Percentiles rank a stretch among this genome's conserved stretches.
Evolutionary conservation across 352 stramenopile species (phyloP).

Genomic region (Pythium dissimile): DNA sequence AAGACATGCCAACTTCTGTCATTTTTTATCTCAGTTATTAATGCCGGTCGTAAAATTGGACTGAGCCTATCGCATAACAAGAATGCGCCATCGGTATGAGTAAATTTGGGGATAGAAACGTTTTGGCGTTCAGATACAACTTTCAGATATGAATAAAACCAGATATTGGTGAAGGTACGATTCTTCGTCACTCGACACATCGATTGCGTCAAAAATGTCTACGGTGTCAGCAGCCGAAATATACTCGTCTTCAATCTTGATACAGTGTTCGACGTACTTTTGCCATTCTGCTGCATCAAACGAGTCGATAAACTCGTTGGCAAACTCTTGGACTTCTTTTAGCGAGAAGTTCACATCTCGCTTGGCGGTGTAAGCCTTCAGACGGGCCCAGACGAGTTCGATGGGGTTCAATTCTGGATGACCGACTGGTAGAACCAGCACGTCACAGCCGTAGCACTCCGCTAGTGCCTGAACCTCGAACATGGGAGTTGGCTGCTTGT

Average conservation of each 20-base stretch:
- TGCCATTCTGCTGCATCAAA: slow-evolving; percentile 10
- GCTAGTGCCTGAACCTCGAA: slow-evolving; percentile 3
- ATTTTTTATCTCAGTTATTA: no score
- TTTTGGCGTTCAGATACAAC: no score
- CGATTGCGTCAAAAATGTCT: neutral
- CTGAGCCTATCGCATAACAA: no score
- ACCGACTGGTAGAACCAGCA: slow-evolving; percentile 12
- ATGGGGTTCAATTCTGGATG: slow-evolving; percentile 26
- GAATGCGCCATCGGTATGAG: no score
- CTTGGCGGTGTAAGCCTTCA: slow-evolving; percentile 17
- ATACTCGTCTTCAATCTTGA: slow-evolving; percentile 18
- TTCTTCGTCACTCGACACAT: no score
- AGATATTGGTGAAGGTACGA: no score
- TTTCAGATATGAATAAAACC: no score
- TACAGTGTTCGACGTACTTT: slow-evolving; percentile 17
- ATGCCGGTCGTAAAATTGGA: no score
- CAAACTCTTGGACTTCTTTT: slow-evolving; percentile 11
- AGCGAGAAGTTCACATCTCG: slow-evolving; percentile 20
- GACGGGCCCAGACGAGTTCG: slow-evolving; percentile 18
- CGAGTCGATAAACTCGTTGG: slow-evolving; percentile 2
- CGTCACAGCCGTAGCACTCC: neutral
- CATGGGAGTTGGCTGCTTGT: slow-evolving; percentile 7
- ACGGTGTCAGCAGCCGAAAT: neutral
- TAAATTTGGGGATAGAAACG: no score
- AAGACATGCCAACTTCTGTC: no score